Evolutionary conservation across 176 grass and related monocot genomes (phyloP), one percentile per base, ranked within the genome.

Genomic region (Triticum aestivum): DNA sequence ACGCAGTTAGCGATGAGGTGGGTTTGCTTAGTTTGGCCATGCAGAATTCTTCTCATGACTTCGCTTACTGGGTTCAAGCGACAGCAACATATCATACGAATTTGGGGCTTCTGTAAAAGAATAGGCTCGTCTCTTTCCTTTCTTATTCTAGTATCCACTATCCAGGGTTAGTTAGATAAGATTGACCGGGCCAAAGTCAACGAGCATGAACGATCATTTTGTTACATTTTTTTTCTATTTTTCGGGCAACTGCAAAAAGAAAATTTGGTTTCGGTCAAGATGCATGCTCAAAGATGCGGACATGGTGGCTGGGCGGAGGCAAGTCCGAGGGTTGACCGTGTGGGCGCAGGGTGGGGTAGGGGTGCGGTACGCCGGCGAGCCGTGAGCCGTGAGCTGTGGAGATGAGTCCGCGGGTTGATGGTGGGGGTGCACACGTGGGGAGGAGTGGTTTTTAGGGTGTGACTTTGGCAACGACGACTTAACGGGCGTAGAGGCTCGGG

Each of bases 121-220:
- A 82, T 2, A 20, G 6, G 11, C 11, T 37, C 9, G 13, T 70
- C 7, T 17, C 26, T 70, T 20, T 5, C 41, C 9, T 23, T 12
- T 35, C 29, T 30, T 39, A 33, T 51, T 47, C 10, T 23, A 15
- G 44, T 23, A 69, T 32, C 44, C 17, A 47, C 41, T 11, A 41
- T n/a, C 35, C 18, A 5, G 15, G 58, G 5, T 42, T 15, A 21
- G 35, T 24, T 61, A 32, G 35, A 83, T 78, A 82, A 87, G 32
- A 82, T 78, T 83, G 86, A 83, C 80, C 32, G 26, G n/a, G 35
- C 12, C 30, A 33, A 88, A 88, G 86, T 88, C 72, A 79, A 86
- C 9, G 71, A 6, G 8, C 47, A 9, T 6, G 68, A 38, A 32
- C 27, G 23, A 41, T 70, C 32, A 8, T 70, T 58, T 54, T 54